Evolutionary conservation across 1,139 yeast genomes (phyloP), one percentile per base, ranked within the genome.

Genomic region (Blastobotrys aristatus): DNA sequence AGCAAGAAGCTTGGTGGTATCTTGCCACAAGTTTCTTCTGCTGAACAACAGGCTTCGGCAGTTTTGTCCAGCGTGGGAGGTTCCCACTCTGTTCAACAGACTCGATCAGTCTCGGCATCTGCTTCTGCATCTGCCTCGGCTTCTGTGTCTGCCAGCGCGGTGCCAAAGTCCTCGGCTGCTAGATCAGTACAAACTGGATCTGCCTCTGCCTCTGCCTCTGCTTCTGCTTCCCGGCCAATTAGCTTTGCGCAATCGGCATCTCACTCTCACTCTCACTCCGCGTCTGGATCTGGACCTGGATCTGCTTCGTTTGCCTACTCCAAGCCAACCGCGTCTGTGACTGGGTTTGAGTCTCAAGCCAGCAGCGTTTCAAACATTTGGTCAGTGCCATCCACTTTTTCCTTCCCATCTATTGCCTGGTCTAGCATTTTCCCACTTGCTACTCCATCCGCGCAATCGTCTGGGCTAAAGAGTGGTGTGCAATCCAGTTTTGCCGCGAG

Each of bases 121-220:
- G 38, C 42, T 43, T 35, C 43, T 21, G 43, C 42, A 22, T 13
- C 32, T 39, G 40, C 50, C 17, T 39, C 43, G 16, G 16, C 38
- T 14, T n/a, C 33, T 3, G 3, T 30, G 6, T 37, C 27, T n/a
- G 10, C 30, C 11, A n/a, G 18, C 18, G 21, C 29, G 2, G 20
- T 20, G 30, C 30, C 40, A 8, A 30, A 31, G 29, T 33, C 49
- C 11, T 8, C 18, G 8, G n/a, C n/a, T n/a, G n/a, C n/a, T n/a
- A n/a, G n/a, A n/a, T n/a, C n/a, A n/a, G n/a, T n/a, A n/a, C n/a
- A n/a, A n/a, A n/a, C n/a, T n/a, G n/a, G n/a, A n/a, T 26, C 45
- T 20, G 22, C 17, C 13, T 30, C 39, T 5, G 20, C 42, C 22
- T 10, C 32, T 14, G 17, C n/a, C 18, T 34, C 26, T 21, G 38